These are phyloP conservation scores for Rhizopogon sp. DNA, from an alignment of 768 basidiomycete genomes.

Conservation along the genomic window DNA sequence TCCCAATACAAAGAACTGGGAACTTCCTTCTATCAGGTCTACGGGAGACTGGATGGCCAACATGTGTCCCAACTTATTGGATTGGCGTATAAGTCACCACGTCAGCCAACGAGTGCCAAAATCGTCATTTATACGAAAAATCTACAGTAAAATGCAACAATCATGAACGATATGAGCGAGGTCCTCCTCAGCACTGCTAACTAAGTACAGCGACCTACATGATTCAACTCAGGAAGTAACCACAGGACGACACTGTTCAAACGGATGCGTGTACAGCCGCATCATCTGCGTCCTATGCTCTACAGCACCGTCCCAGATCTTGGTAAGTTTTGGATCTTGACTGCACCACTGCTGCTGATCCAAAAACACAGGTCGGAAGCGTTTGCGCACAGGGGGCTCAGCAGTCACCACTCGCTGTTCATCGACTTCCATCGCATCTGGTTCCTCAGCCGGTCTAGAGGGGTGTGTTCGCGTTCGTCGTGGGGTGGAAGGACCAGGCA, in stretches of 20 bases:
- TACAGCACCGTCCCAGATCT: slow-evolving; percentile 19
- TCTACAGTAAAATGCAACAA: too few species aligned
- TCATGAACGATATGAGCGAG: neutral
- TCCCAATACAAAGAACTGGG: too few species aligned
- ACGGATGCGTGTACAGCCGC: slow-evolving; percentile 9
- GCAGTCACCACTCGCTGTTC: slow-evolving; percentile 15
- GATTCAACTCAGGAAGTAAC: neutral
- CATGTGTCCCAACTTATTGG: too few species aligned
- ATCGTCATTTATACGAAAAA: too few species aligned
- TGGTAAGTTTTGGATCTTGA: slow-evolving; percentile 32
- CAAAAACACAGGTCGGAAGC: slow-evolving; percentile 45
- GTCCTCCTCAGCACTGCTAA: neutral
- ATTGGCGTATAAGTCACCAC: too few species aligned
- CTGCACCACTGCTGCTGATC: slow-evolving; percentile 46
- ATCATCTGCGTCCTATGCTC: slow-evolving; percentile 11
- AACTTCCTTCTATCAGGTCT: too few species aligned
- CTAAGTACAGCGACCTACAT: neutral
- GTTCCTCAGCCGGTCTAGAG: slow-evolving; percentile 3
- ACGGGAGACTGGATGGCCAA: too few species aligned
- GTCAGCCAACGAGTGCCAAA: too few species aligned
- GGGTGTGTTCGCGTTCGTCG: slow-evolving; percentile 11
- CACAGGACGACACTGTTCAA: slow-evolving; percentile 2
- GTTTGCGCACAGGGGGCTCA: slow-evolving; percentile 22
- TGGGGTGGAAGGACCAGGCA: slow-evolving; percentile 21
- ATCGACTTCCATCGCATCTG: slow-evolving; percentile 10